Evolutionary conservation across 352 stramenopile genomes (phyloP).

Genomic region (Globisporangium cylindrosporum): DNA sequence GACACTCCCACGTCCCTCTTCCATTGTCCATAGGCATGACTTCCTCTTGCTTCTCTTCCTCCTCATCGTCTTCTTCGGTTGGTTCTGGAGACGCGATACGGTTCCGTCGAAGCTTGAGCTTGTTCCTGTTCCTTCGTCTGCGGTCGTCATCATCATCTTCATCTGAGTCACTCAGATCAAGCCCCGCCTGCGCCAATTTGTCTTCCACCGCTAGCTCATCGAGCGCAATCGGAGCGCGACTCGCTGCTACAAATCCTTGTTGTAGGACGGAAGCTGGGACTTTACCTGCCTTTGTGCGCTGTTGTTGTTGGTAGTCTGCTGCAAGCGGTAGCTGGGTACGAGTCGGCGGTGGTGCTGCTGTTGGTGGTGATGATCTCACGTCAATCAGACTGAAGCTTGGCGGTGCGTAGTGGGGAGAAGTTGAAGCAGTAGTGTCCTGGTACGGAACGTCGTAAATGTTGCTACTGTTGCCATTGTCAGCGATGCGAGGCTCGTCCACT

Average conservation of each 20-base stretch:
- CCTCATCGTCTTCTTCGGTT: constrained; percentile 15
- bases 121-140: constrained; percentile 11
- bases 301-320: background rate
- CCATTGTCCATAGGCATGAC: background rate
- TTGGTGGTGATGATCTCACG: constrained; percentile 10
- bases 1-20: constrained; percentile 25
- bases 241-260: constrained; percentile 16
- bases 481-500: background rate
- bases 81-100: constrained; percentile 4
- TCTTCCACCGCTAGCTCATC: constrained; percentile 28
- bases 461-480: background rate
- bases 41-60: constrained; percentile 1
- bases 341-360: background rate
- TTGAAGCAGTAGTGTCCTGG: background rate
- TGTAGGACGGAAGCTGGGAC: constrained; percentile 4
- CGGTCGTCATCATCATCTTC: constrained; percentile 24
- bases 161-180: constrained; percentile 55
- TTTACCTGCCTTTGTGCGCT: background rate
- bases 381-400: constrained; percentile 12
- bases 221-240: constrained; percentile 13
- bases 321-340: background rate
- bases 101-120: constrained; percentile 10
- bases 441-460: background rate
- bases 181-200: constrained; percentile 44
- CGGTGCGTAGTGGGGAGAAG: background rate